These are phyloP conservation scores for Leccinum angustisporum DNA, from an alignment of 1,284 basidiomycete genomes.

Conservation along the genomic window DNA sequence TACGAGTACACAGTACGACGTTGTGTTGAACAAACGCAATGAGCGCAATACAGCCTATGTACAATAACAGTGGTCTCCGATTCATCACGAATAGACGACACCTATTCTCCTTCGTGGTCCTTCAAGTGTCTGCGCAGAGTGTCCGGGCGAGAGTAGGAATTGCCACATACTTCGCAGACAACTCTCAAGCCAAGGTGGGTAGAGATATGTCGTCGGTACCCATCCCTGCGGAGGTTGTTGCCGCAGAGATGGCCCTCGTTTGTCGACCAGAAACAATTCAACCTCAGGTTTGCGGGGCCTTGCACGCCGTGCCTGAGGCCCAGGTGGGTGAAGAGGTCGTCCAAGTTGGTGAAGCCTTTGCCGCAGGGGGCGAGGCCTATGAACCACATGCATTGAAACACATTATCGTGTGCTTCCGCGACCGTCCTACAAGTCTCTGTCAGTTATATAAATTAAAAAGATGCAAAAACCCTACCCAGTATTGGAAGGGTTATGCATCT, in stretches of 20 bases:
- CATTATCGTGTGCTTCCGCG: background rate
- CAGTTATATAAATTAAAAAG: background rate
- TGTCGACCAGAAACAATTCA: background rate
- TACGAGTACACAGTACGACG: background rate
- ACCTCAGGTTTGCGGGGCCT: background rate
- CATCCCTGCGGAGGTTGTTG: background rate
- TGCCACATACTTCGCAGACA: constrained; percentile 10
- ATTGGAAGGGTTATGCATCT: background rate
- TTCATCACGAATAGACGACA: background rate
- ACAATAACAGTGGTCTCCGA: background rate
- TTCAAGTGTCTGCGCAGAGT: background rate
- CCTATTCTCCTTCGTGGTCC: background rate
- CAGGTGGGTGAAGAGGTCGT: background rate
- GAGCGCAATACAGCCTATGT: background rate
- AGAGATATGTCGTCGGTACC: background rate
- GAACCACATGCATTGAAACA: background rate
- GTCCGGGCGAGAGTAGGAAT: constrained; percentile 3
- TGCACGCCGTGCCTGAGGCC: background rate
- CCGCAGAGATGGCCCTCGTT: background rate
- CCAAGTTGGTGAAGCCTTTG: background rate
- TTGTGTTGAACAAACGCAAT: too few relatives aligned
- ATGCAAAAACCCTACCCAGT: background rate
- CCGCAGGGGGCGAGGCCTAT: background rate
- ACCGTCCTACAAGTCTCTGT: background rate
- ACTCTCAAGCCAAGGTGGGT: background rate